Base-by-base conservation (phyloP, 441 rosid genomes). In the Pelargonium australe region DNA sequence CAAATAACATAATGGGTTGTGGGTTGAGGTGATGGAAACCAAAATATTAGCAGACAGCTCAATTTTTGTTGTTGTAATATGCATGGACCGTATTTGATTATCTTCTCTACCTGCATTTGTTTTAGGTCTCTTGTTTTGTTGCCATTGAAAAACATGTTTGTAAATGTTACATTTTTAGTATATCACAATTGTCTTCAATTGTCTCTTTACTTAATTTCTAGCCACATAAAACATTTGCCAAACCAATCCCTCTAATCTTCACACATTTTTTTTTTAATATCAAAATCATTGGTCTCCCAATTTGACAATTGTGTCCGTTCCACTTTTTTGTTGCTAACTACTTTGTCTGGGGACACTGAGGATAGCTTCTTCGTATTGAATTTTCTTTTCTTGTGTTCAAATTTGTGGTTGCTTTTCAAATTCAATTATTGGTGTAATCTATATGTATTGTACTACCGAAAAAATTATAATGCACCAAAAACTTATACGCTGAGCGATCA, bases 61-160 rank as follows among this genome's bases (percentile, higher is more conserved):
- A 19, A 13, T 51, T 51, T 14, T n/a, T 51, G n/a, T n/a, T 47
- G 7, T 17, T 4, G 16, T 28, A 28, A 51, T 13, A 13, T 51
- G 58, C 58, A 51, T 51, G 57, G 57, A 13, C 57, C 57, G 14
- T 5, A 51, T 12, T n/a, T 2, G 6, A 51, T 49, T 0, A 13
- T 51, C 17, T 51, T 51, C 4, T n/a, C 5, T 12, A 13, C 17
- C 13, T 12, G 17, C 57, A 13, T 51, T 17, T 2, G 58, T 19
- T 51, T 51, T n/a, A 51, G 58, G 58, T 51, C 58, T 51, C 58
- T 51, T n/a, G 7, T 51, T 51, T 51, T 51, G 58, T 51, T n/a
- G 5, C 58, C 58, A 51, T n/a, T 14, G 19, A 13, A 13, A 51
- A 51, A 17, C 58, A 51, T 17, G 58, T 49, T n/a, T n/a, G 5